A percentile compares a stretch with the other conserved stretches of the same genome.
Evolutionary conservation across 148 eudicot genomes (phyloP).

Genomic region (Rhododendron kiyosumense): DNA sequence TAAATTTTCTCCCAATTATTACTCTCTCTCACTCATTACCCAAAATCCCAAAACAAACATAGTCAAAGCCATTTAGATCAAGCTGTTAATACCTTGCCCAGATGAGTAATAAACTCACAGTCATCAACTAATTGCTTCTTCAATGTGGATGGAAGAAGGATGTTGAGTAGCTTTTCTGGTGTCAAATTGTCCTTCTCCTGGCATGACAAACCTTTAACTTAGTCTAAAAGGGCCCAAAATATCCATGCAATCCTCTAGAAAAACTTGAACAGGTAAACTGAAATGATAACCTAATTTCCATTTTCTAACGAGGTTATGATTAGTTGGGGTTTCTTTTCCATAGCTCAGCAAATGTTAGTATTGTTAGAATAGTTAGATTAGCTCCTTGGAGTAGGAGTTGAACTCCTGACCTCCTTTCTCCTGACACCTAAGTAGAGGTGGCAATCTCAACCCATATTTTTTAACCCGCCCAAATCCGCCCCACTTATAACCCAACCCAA

Average conservation of each 20-base stretch:
- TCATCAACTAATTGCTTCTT: conserved; percentile 58
- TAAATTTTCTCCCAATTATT: no score
- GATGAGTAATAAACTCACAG: conserved; percentile 39
- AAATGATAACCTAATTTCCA: background rate
- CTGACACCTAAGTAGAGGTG: no score
- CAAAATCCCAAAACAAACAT: no score
- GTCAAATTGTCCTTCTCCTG: conserved; percentile 30
- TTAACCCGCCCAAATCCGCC: no score
- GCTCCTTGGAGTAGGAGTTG: background rate
- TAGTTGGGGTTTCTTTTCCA: background rate
- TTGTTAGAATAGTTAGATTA: background rate
- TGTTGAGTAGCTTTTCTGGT: conserved; percentile 32
- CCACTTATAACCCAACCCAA: no score
- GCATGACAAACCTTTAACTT: conserved; percentile 2
- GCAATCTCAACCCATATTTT: no score
- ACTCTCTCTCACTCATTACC: no score
- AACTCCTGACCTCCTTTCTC: background rate
- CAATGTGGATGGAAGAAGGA: conserved; percentile 45
- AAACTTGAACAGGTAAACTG: background rate
- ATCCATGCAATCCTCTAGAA: background rate
- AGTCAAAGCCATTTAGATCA: background rate
- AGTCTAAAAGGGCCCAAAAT: background rate
- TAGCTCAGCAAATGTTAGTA: background rate
- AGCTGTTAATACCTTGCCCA: conserved; percentile 50
- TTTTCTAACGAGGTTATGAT: background rate